A percentile compares a stretch with the other conserved stretches of the same genome.
phyloP scores from a whole-genome alignment of 2,329 filamentous ascomycete genomes.

The Monosporascus cannonballus region DNA sequence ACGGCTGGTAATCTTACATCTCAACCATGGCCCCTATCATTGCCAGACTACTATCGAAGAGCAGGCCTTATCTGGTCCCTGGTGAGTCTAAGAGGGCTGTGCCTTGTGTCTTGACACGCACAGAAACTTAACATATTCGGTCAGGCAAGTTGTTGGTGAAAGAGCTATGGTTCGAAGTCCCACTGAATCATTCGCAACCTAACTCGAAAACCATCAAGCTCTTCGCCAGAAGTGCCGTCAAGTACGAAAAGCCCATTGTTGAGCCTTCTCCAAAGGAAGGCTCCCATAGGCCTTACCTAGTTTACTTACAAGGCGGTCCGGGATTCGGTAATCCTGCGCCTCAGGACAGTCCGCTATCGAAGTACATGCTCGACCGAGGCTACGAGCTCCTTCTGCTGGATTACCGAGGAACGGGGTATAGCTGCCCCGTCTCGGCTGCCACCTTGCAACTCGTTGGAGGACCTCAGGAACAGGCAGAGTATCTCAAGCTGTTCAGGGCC shows the following conservation, averaged over 20 bases:
- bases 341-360: conserved; percentile 66
- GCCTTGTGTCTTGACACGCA: not conserved
- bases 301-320: conserved; percentile 83
- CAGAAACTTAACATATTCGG: conserved; percentile 6
- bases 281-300: conserved; percentile 48
- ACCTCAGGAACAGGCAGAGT: conserved; percentile 64
- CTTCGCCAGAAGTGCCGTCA: conserved; percentile 70
- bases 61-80: conserved; percentile 35
- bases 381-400: conserved; percentile 87
- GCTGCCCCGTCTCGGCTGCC: conserved; percentile 68
- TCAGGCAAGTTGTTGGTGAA: conserved; percentile 68
- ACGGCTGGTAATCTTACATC: not conserved
- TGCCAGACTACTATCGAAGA: conserved; percentile 26
- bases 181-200: conserved; percentile 67
- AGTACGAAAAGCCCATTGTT: conserved; percentile 56
- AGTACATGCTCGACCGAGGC: conserved; percentile 65
- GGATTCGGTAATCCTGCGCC: conserved; percentile 72
- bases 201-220: conserved; percentile 58
- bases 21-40: conserved; percentile 17
- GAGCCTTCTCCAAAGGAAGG: conserved; percentile 31
- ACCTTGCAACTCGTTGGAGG: conserved; percentile 62
- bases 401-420: conserved; percentile 83
- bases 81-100: conserved; percentile 13
- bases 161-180: conserved; percentile 83
- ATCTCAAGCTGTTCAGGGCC: conserved; percentile 79